A percentile compares a stretch with the other conserved stretches of the same genome.
phyloP scores from a whole-genome alignment of 257 asterid genomes.

The Nicotiana sylvestris region DNA sequence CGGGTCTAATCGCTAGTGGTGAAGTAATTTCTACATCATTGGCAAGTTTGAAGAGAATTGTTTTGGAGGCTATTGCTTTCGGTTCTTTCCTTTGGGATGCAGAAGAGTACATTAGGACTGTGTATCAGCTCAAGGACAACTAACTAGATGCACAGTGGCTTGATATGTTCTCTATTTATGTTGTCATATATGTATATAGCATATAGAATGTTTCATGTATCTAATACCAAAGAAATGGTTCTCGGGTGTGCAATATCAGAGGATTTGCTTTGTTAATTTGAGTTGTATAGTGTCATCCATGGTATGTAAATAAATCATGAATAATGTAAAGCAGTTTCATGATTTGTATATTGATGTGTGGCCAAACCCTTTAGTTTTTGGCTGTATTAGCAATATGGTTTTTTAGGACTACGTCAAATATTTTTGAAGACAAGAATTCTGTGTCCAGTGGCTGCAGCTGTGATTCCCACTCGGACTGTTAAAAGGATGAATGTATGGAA shows the following conservation, averaged over 20 bases:
- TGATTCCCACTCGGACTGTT: not conserved
- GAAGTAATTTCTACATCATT: constrained; percentile 58
- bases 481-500: not conserved
- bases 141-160: constrained; percentile 13
- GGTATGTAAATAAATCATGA: not conserved
- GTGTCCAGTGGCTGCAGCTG: not conserved
- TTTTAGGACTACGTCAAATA: not conserved
- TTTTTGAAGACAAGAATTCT: not conserved
- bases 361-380: not conserved
- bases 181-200: not conserved
- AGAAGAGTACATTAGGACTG: constrained; percentile 45
- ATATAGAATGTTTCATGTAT: not conserved
- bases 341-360: not conserved
- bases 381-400: not conserved
- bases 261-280: constrained; percentile 6
- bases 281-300: not conserved
- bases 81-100: constrained; percentile 79
- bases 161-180: not conserved
- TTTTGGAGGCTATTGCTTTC: constrained; percentile 82
- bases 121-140: constrained; percentile 56
- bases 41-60: constrained; percentile 74
- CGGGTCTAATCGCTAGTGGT: constrained; percentile 29
- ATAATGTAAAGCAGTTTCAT: not conserved
- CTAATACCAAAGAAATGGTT: not conserved
- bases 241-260: not conserved